Evolutionary conservation across 2,329 filamentous ascomycete genomes (phyloP).

Genomic region (Aspergillus sergii): DNA sequence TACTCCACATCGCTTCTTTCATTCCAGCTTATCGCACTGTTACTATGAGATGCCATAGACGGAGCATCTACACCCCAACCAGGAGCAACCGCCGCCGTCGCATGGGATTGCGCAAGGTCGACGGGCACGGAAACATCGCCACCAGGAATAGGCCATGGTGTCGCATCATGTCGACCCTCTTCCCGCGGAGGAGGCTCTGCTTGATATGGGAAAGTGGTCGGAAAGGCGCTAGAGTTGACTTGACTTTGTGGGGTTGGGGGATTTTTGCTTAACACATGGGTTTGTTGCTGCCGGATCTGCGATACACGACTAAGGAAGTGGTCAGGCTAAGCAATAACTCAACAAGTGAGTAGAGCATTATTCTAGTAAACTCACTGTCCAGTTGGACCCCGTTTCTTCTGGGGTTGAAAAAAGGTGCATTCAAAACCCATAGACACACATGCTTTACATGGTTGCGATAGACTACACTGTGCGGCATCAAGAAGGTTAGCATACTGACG

Average conservation of each 20-base stretch:
- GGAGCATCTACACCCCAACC: slow-evolving; percentile 26
- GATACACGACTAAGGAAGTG: slow-evolving; percentile 35
- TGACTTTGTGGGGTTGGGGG: slow-evolving; percentile 12
- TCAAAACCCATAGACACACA: slow-evolving; percentile 43
- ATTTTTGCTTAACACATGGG: slow-evolving; percentile 20
- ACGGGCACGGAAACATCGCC: slow-evolving; percentile 25
- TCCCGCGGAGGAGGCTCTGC: slow-evolving; percentile 22
- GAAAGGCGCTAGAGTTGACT: slow-evolving; percentile 17
- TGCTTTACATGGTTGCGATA: slow-evolving; percentile 41
- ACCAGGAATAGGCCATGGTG: slow-evolving; percentile 24
- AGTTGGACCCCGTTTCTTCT: slow-evolving; percentile 45
- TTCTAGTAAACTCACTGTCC: slow-evolving; percentile 34
- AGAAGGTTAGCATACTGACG: slow-evolving; percentile 4
- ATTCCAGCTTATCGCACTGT: slow-evolving; percentile 28
- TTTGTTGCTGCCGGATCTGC: slow-evolving; percentile 42
- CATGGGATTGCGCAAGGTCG: slow-evolving; percentile 24
- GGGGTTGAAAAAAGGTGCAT: slow-evolving; percentile 46
- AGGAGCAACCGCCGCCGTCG: slow-evolving; percentile 22
- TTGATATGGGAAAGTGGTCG: slow-evolving; percentile 28
- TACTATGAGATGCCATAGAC: slow-evolving; percentile 25
- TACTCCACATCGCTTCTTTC: slow-evolving; percentile 36
- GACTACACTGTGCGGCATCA: slow-evolving; percentile 35
- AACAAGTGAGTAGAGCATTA: neutral
- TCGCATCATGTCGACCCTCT: slow-evolving; percentile 21
- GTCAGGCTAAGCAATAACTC: slow-evolving; percentile 4